These are phyloP conservation scores for Eimeria necatrix DNA, from an alignment of 169 alveolate genomes.

Conservation along the genomic window DNA sequence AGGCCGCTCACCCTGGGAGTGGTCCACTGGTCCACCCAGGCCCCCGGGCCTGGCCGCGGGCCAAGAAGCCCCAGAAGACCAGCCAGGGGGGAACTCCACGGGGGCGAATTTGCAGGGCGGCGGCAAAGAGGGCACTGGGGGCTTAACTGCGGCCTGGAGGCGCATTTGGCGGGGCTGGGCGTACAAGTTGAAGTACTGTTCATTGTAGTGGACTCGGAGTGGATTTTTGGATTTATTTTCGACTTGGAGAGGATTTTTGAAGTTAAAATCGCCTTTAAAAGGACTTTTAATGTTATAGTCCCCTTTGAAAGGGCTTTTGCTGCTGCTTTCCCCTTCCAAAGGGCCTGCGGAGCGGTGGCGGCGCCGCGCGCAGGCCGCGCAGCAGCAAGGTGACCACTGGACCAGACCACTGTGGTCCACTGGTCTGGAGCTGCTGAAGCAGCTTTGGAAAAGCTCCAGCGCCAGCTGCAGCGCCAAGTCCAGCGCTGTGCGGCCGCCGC, in stretches of 20 bases:
- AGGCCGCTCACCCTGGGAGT: background rate
- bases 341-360: too few relatives aligned
- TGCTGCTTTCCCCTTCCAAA: too few relatives aligned
- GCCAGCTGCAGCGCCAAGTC: slow-evolving; percentile 70
- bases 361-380: slow-evolving; percentile 51
- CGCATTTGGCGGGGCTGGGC: slow-evolving; percentile 66
- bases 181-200: slow-evolving; percentile 39
- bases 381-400: background rate
- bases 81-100: background rate
- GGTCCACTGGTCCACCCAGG: background rate
- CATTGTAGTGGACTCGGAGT: slow-evolving; percentile 20
- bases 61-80: background rate
- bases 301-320: too few relatives aligned
- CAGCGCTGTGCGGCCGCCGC: slow-evolving; percentile 67
- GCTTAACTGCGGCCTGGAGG: background rate
- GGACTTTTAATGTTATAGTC: too few relatives aligned
- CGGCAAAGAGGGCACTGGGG: slow-evolving; percentile 4
- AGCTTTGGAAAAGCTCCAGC: slow-evolving; percentile 54
- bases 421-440: slow-evolving; percentile 60
- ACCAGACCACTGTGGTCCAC: slow-evolving; percentile 33
- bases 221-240: too few relatives aligned
- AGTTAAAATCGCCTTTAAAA: too few relatives aligned
- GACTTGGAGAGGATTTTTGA: too few relatives aligned
- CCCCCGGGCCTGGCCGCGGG: background rate
- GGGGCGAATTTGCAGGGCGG: background rate